Evolutionary conservation across 2,329 filamentous ascomycete species (phyloP).

Genomic region (Talaromyces atroroseus): DNA sequence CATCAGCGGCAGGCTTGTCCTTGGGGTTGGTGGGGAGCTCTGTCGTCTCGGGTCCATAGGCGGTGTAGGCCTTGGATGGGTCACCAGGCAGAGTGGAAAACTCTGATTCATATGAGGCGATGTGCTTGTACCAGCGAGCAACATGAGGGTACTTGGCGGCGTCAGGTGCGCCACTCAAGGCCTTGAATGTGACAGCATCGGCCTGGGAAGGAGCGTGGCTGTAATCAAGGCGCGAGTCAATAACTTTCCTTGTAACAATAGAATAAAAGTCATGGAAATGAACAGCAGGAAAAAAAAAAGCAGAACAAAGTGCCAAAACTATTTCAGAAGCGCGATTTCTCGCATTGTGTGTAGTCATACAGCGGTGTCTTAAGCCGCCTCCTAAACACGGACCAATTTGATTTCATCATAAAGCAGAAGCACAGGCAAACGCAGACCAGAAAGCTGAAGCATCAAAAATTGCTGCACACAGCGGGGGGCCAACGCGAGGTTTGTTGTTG

Average conservation of each 20-base stretch:
- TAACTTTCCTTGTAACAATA: background rate
- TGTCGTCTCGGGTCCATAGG: conserved; percentile 79
- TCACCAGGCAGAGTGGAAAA: conserved; percentile 89
- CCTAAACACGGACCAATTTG: conserved; percentile 92
- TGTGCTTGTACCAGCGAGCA: conserved; percentile 98
- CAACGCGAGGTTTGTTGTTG: background rate
- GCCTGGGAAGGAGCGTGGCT: conserved; percentile 77
- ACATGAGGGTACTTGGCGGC: conserved; percentile 86
- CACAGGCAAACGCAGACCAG: conserved; percentile 19
- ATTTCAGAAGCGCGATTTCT: conserved; percentile 70
- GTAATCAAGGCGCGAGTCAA: background rate
- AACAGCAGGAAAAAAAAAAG: conserved; percentile 15
- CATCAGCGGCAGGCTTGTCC: conserved; percentile 62
- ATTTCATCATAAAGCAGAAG: conserved; percentile 64
- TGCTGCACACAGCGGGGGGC: conserved; percentile 14
- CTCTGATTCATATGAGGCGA: conserved; percentile 85
- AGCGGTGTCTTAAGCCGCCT: conserved; percentile 88
- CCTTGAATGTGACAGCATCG: conserved; percentile 94
- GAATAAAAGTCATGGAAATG: background rate
- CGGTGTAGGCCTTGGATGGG: conserved; percentile 78
- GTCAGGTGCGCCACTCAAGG: conserved; percentile 68
- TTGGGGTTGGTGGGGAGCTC: conserved; percentile 79
- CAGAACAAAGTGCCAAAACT: conserved; percentile 16
- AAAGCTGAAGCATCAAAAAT: conserved; percentile 6
- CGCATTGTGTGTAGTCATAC: conserved; percentile 71